phyloP scores from a whole-genome alignment of 2,329 filamentous ascomycete species.

The Colletotrichum phormii region DNA sequence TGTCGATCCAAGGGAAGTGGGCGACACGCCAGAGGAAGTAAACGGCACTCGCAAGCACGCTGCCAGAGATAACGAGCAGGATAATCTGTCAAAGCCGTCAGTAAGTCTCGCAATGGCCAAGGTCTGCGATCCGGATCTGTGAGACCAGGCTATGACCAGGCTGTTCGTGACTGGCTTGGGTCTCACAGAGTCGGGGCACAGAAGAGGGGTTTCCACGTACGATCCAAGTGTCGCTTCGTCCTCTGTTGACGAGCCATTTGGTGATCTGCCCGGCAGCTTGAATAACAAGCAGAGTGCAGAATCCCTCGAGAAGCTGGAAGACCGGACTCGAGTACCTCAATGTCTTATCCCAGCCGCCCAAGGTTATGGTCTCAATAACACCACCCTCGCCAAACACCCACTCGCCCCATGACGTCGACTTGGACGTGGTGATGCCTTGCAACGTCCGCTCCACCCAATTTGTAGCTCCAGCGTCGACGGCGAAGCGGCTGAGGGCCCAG shows the following conservation, averaged over 20 bases:
- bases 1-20: slow-evolving; percentile 92
- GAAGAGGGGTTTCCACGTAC: slow-evolving; percentile 62
- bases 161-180: neutral
- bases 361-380: slow-evolving; percentile 80
- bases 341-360: slow-evolving; percentile 90
- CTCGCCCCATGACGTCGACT: slow-evolving; percentile 76
- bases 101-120: slow-evolving; percentile 32
- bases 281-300: slow-evolving; percentile 95
- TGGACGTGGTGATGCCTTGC: slow-evolving; percentile 70
- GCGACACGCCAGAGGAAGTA: slow-evolving; percentile 98
- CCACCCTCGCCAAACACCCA: slow-evolving; percentile 93
- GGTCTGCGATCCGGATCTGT: neutral
- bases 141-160: neutral
- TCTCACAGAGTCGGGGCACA: neutral
- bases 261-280: slow-evolving; percentile 96
- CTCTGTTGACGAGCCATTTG: slow-evolving; percentile 92
- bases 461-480: slow-evolving; percentile 82
- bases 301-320: slow-evolving; percentile 95
- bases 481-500: slow-evolving; percentile 96
- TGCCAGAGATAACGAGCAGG: slow-evolving; percentile 87
- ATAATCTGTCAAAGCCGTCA: slow-evolving; percentile 75
- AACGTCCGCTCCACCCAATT: slow-evolving; percentile 88
- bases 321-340: slow-evolving; percentile 91
- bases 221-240: slow-evolving; percentile 96
- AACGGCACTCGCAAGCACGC: slow-evolving; percentile 90